Percentiles rank a stretch among this genome's conserved stretches.
Evolutionary conservation across 768 basidiomycete species (phyloP).

Genomic region (Melanogaster broomeanus): DNA sequence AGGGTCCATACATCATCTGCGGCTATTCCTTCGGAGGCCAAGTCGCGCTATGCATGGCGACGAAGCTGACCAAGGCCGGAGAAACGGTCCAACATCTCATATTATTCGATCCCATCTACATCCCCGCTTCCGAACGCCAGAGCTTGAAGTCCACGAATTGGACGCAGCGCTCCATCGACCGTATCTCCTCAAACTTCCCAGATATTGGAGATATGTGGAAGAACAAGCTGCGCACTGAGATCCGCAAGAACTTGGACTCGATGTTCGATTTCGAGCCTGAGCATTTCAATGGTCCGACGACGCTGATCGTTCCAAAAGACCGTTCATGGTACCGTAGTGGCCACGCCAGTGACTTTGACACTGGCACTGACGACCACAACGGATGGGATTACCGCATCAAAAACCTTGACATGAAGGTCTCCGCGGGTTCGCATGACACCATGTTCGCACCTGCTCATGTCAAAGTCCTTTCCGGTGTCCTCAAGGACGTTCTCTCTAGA

Average conservation of each 20-base stretch:
- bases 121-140: constrained; percentile 27
- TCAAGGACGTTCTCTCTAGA: constrained; percentile 13
- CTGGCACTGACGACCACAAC: constrained; percentile 32
- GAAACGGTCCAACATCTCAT: constrained; percentile 26
- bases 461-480: constrained; percentile 28
- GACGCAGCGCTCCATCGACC: constrained; percentile 31
- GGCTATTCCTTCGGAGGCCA: constrained; percentile 33
- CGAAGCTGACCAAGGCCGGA: constrained; percentile 23
- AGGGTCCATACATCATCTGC: constrained; percentile 26
- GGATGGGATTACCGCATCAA: constrained; percentile 31
- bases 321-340: constrained; percentile 35
- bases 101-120: constrained; percentile 32
- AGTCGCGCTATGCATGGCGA: constrained; percentile 29
- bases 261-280: constrained; percentile 35
- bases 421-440: constrained; percentile 29
- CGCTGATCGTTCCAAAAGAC: constrained; percentile 31
- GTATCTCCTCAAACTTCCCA: constrained; percentile 32
- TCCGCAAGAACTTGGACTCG: constrained; percentile 33
- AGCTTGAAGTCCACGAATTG: constrained; percentile 32
- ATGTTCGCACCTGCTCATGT: constrained; percentile 35
- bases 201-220: constrained; percentile 35
- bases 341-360: constrained; percentile 29
- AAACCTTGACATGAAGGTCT: constrained; percentile 28
- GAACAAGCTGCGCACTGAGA: constrained; percentile 28
- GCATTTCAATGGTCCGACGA: constrained; percentile 23